A percentile compares a stretch with the other conserved stretches of the same genome.
Evolutionary conservation across 2,329 filamentous ascomycete species (phyloP).

Genomic region (Pestalotiopsis sp.): DNA sequence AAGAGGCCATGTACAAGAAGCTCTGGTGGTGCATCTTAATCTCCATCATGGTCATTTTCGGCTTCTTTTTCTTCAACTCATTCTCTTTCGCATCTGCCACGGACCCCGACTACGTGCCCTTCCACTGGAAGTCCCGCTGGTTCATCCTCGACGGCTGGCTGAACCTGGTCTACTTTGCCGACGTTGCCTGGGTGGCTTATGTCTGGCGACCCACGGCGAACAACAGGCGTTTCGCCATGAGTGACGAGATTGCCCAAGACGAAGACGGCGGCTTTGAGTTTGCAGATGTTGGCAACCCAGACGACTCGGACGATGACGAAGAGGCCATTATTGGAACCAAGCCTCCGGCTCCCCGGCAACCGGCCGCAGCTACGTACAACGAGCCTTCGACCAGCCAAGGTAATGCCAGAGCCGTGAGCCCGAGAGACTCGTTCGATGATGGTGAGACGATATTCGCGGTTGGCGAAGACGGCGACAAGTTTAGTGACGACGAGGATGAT

Average conservation of each 20-base stretch:
- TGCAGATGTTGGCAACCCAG: slow-evolving; percentile 80
- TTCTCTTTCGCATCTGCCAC: slow-evolving; percentile 87
- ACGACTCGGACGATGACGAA: slow-evolving; percentile 64
- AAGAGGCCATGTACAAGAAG: slow-evolving; percentile 95
- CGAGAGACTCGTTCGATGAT: slow-evolving; percentile 65
- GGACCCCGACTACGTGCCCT: slow-evolving; percentile 88
- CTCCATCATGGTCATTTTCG: slow-evolving; percentile 94
- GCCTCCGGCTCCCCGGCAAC: slow-evolving; percentile 24
- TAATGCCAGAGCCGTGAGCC: slow-evolving; percentile 45
- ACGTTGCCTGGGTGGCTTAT: slow-evolving; percentile 92
- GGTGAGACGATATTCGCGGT: slow-evolving; percentile 97
- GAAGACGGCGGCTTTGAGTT: slow-evolving; percentile 96
- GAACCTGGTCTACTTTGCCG: slow-evolving; percentile 92
- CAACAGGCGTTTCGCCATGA: slow-evolving; percentile 97
- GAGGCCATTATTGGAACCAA: slow-evolving; percentile 53
- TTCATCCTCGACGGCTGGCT: slow-evolving; percentile 97
- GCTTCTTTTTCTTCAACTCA: slow-evolving; percentile 98
- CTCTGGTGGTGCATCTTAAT: slow-evolving; percentile 97
- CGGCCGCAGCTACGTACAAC: slow-evolving; percentile 20
- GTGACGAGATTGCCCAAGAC: slow-evolving; percentile 97
- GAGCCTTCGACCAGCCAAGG: slow-evolving; percentile 23
- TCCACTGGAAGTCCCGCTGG: slow-evolving; percentile 97
- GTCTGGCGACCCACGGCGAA: slow-evolving; percentile 96
- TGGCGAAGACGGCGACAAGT: slow-evolving; percentile 81
- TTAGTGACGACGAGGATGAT: slow-evolving; percentile 66